Conservation (phyloP, 768 basidiomycete species). For the Boletus rubroflammeus region DNA sequence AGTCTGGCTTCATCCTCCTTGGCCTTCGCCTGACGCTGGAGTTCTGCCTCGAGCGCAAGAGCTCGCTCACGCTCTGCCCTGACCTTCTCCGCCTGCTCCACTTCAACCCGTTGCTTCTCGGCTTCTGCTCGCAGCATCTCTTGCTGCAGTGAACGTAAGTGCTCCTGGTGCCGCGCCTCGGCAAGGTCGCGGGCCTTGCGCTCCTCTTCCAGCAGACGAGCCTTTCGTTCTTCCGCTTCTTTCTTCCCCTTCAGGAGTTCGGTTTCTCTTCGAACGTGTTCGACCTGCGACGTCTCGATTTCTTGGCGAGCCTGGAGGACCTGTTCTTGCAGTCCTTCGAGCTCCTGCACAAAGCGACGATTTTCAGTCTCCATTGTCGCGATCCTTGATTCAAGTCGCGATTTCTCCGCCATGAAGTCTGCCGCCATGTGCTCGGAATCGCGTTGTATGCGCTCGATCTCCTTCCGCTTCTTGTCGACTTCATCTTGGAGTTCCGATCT, state of each 20-base stretch:
- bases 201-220: slow-evolving; percentile 30
- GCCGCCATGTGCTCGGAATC: slow-evolving; percentile 41
- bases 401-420: slow-evolving; percentile 38
- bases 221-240: slow-evolving; percentile 29
- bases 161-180: slow-evolving; percentile 29
- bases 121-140: slow-evolving; percentile 26
- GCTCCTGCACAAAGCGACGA: slow-evolving; percentile 11
- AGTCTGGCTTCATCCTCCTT: slow-evolving; percentile 23
- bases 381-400: slow-evolving; percentile 29
- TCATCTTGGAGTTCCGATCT: slow-evolving; percentile 43
- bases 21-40: slow-evolving; percentile 24
- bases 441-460: slow-evolving; percentile 40
- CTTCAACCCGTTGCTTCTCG: slow-evolving; percentile 19
- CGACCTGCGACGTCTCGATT: slow-evolving; percentile 26
- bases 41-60: slow-evolving; percentile 28
- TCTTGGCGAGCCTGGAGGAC: slow-evolving; percentile 27
- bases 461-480: slow-evolving; percentile 40
- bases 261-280: slow-evolving; percentile 27
- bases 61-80: slow-evolving; percentile 28
- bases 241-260: slow-evolving; percentile 26
- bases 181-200: slow-evolving; percentile 26
- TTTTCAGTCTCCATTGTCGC: slow-evolving; percentile 27
- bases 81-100: slow-evolving; percentile 27
- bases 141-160: slow-evolving; percentile 26
- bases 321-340: slow-evolving; percentile 28